These are phyloP conservation scores for Pisolithus marmoratus DNA, from an alignment of 768 basidiomycete species.

Conservation along the genomic window DNA sequence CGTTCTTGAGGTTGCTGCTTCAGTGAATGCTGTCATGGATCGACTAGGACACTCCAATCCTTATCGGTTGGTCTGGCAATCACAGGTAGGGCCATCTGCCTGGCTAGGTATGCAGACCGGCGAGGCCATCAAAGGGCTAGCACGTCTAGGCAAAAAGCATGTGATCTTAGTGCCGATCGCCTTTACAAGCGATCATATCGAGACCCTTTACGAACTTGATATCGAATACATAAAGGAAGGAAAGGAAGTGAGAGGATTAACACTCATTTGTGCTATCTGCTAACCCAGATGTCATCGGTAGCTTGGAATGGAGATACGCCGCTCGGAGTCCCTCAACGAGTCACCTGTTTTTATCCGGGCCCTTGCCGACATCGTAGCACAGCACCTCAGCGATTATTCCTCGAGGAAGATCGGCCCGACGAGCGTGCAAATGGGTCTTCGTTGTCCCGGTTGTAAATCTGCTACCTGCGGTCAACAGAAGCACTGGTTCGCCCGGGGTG, in stretches of 20 bases:
- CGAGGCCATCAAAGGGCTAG: constrained; percentile 84
- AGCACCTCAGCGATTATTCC: constrained; percentile 65
- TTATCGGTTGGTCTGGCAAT: constrained; percentile 96
- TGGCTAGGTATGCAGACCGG: constrained; percentile 99
- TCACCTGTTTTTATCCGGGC: constrained; percentile 95
- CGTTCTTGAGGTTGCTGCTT: constrained; percentile 88
- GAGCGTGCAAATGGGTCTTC: constrained; percentile 74
- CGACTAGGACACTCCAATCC: constrained; percentile 75
- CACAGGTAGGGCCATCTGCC: constrained; percentile 91
- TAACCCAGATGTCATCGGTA: constrained; percentile 23
- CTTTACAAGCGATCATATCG: constrained; percentile 98
- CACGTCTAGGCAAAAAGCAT: constrained; percentile 68
- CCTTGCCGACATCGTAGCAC: constrained; percentile 82
- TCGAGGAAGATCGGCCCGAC: constrained; percentile 53
- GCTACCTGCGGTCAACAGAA: constrained; percentile 84
- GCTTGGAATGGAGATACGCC: constrained; percentile 87
- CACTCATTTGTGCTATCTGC: not conserved
- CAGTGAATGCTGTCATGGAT: constrained; percentile 91
- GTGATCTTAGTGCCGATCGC: constrained; percentile 90
- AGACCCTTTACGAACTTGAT: constrained; percentile 96
- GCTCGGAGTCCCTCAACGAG: constrained; percentile 89
- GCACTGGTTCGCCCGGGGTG: constrained; percentile 82
- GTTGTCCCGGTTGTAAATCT: constrained; percentile 94
- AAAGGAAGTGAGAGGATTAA: constrained; percentile 57
- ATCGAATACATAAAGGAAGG: constrained; percentile 91